Base-by-base conservation (phyloP, 2,329 filamentous ascomycete genomes). In the Westerdykella aurantiaca region DNA sequence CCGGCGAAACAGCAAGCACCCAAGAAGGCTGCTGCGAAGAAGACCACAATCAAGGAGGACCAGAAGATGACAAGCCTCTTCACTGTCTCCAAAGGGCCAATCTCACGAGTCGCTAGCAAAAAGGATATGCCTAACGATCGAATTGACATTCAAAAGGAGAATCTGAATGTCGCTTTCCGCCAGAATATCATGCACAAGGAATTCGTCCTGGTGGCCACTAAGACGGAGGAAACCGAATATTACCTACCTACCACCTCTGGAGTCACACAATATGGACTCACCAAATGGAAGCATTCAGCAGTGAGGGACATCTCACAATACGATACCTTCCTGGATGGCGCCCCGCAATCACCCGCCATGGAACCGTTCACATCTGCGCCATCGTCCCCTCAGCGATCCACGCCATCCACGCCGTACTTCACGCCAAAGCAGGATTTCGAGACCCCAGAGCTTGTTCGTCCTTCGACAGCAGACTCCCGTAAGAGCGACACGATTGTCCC, bases 11-110 rank as follows among this genome's bases (percentile, higher is more conserved):
- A 6, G 6, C 18, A 21, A 21, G 18, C 18, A 21, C 51, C 55
- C 40, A 59, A 56, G 35, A 61, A 62, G 43, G 42, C 49, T 33
- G 39, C 52, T 11, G 45, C 50, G 6, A 67, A 56, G 46, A 14
- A 3, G 12, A 33, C 12, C 31, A 21, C 18, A 6, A 14, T 33
- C 31, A 33, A 14, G 12, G 31, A 33, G 31, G 7, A 13, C 12
- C 31, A 33, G 31, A 33, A 33, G 31, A 33, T 33, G 31, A 33
- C 31, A 6, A 33, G 31, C 31, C 31, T 13, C 14, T 33, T 33
- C 31, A 33, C 12, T 6, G 14, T 33, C 31, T 33, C 31, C 3
- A 33, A 33, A 33, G 18, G 18, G 18, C 18, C 18, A 6, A 21
- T 21, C 18, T 21, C 18, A 21, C 18, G 18, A 6, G 18, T 6